Percentiles rank a stretch among this genome's conserved stretches.
These are phyloP conservation scores for Pichia thaimueangensis DNA, from an alignment of 805 yeast genomes.

Conservation along the genomic window DNA sequence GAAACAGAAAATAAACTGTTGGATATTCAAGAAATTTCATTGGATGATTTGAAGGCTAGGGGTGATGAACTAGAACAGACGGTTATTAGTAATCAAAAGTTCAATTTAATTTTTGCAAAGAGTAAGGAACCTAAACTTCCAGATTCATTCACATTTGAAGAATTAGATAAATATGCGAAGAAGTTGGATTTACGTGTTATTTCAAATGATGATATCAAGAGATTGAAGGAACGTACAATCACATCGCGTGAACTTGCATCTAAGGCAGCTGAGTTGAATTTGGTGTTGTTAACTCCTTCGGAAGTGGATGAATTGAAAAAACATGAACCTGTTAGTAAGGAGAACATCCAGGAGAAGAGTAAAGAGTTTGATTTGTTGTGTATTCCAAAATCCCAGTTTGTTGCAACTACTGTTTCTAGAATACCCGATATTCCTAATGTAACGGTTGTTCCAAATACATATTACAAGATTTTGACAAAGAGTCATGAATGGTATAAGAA, in stretches of 20 bases:
- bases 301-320: constrained; percentile 19
- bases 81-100: constrained; percentile 12
- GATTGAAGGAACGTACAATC: constrained; percentile 24
- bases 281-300: constrained; percentile 28
- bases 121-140: constrained; percentile 7
- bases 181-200: constrained; percentile 31
- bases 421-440: constrained; percentile 50
- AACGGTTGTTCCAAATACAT: constrained; percentile 57
- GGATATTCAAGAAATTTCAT: constrained; percentile 14
- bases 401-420: constrained; percentile 56
- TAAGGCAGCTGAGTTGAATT: constrained; percentile 37
- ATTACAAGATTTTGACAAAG: constrained; percentile 52
- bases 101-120: constrained; percentile 11
- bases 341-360: constrained; percentile 35
- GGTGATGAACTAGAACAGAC: constrained; percentile 19
- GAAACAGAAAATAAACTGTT: constrained; percentile 18
- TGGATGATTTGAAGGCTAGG: constrained; percentile 9
- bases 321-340: constrained; percentile 11
- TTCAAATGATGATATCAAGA: constrained; percentile 28
- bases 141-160: constrained; percentile 11
- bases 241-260: constrained; percentile 29
- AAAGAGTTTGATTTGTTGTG: constrained; percentile 42
- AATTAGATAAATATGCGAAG: constrained; percentile 16
- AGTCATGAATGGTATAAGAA: constrained; percentile 32
- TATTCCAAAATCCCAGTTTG: constrained; percentile 52